Evolutionary conservation across 1,139 yeast species (phyloP), one percentile per base, ranked within the genome.

Genomic region (Pichia sp.): DNA sequence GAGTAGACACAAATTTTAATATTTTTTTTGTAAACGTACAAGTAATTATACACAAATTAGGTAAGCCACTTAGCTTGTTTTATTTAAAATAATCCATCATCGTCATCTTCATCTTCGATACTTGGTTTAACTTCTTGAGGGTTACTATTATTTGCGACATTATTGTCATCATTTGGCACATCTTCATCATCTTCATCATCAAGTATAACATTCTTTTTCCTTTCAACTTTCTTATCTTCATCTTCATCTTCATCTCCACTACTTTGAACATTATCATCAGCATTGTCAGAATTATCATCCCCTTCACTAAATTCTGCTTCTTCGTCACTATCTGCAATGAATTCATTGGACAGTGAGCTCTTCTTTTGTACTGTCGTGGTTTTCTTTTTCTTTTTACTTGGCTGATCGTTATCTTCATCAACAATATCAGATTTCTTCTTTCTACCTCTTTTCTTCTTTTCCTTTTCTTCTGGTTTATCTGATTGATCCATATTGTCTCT

Each of bases 241-340:
- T 45, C 53, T n/a, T 50, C 26, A 16, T 47, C 52, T 4, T 45
- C 53, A 13, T 50, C 53, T 38, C 43, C 49, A 25, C 23, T 51
- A 16, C 40, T 49, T 43, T 45, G 18, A 8, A 34, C 40, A n/a
- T 27, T 43, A 13, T 32, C 44, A 7, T 39, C 52, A 47, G 18
- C 51, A 39, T 39, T 49, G 43, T 48, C 52, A 44, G 54, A 53
- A 23, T 49, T 56, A 26, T 50, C 62, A 13, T 47, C 58, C 7
- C 51, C 62, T 18, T 53, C 60, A 30, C 50, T 53, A 44, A 62
- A 59, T 20, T 48, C 55, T 6, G 56, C 56, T 24, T 67, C 71
- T 51, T 69, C 77, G 67, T 64, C 68, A 55, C 66, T 62, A 32
- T 61, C 65, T 24, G 56, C 66, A 41, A 63, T 59, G n/a, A 54